Evolutionary conservation across 1,284 basidiomycete genomes (phyloP), one percentile per base, ranked within the genome.

Genomic region (Xanthoconium separans): DNA sequence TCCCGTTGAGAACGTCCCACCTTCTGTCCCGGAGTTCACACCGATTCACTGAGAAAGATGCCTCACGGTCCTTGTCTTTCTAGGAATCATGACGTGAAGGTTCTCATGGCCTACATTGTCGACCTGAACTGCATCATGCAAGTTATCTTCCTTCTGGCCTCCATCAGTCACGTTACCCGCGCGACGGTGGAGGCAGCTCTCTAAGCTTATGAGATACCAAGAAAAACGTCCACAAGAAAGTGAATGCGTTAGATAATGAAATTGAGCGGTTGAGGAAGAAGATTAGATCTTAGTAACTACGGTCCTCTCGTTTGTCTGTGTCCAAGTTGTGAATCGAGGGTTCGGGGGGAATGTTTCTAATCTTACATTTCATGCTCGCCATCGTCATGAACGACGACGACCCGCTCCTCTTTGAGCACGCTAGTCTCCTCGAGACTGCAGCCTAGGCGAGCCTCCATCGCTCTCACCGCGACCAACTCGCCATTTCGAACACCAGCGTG

Each of bases 91-190:
- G 54, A 44, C 15, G 51, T 61, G 9, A 56, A 56, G 24, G 27
- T 44, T 13, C 39, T 67, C n/a, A 69, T 67, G 56, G 48, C 36
- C 16, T 68, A 59, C 43, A 60, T 68, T 27, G 57, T 70, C 4
- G 51, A 65, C 41, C 34, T 67, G 30, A 57, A 57, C 12, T 55
- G 56, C 22, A 36, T 65, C 44, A 62, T 69, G 63, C 58, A 69
- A 34, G 30, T 27, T n/a, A 33, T 67, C 24, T 69, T 63, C 44
- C 37, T 64, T 24, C 7, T 60, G 4, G 10, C 43, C 0, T 24
- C 52, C 0, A 24, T 45, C 7, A 7, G 33, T 5, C 27, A 0
- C 6, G 24, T 54, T 5, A 49, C 55, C 2, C 0, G 4, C 16
- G 8, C n/a, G 8, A 36, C 34, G 34, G 34, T 36, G 15, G 13